Evolutionary conservation across 1,284 basidiomycete genomes (phyloP), one percentile per base, ranked within the genome.

Genomic region (Marasmius sp.): DNA sequence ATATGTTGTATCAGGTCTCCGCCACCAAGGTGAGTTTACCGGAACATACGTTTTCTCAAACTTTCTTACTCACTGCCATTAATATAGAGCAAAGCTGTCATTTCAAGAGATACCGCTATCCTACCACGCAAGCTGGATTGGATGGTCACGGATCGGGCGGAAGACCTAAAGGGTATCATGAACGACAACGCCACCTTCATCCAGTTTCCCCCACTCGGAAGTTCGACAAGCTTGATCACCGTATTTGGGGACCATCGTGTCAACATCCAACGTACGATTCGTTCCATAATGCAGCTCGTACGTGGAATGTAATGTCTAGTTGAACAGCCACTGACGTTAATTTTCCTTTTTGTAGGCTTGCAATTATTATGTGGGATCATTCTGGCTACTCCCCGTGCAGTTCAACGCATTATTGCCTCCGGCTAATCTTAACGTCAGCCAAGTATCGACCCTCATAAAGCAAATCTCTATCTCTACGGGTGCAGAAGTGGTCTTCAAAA

Each of bases 91-190:
- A 97, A 97, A 74, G 85, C 87, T 57, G 87, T 97, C 66, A 91
- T 98, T 63, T 96, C 95, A 18, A 84, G 95, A 65, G 95, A 98
- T 72, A 95, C 94, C 4, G 93, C 94, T 11, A 92, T 98, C 64
- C 83, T 98, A 36, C 97, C 97, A 43, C 91, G 97, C 66, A 99
- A 99, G 76, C 82, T 99, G 66, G 97, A 99, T 72, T 98, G 97
- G 96, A 92, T 99, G 85, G 88, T 98, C 61, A 92, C 91, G 18
- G 95, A 99, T 75, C 89, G 92, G 48, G 83, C 93, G 37, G 96
- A 98, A 61, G 95, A 97, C 67, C 80, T 98, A 67, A 93, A 91
- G 74, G 83, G 87, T 22, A 87, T 96, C 72, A 98, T 98, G 95
- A 88, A 88, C 70, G 97, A 98, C 80, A 98, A 98, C 68, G 94